These are phyloP conservation scores for Aspergillus olivimuriae DNA, from an alignment of 495 filamentous ascomycete species.

Conservation along the genomic window DNA sequence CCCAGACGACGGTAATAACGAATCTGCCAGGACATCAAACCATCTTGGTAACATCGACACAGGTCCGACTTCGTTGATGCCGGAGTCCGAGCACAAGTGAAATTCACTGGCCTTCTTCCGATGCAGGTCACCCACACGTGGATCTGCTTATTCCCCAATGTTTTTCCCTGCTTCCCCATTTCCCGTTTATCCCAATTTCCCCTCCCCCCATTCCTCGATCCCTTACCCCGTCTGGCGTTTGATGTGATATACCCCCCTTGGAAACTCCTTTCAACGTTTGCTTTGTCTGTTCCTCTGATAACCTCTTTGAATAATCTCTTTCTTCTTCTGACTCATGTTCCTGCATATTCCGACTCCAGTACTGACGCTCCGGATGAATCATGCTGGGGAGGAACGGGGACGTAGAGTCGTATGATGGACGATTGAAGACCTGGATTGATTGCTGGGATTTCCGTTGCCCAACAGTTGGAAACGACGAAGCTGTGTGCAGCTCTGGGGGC, in stretches of 20 bases:
- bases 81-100: slow-evolving; percentile 23
- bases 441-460: no score
- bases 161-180: no score
- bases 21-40: slow-evolving; percentile 14
- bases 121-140: no score
- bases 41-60: slow-evolving; percentile 23
- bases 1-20: slow-evolving; percentile 11
- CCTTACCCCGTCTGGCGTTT: slow-evolving; percentile 30
- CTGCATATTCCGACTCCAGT: no score
- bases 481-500: no score
- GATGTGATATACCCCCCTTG: slow-evolving; percentile 42
- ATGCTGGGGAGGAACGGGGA: no score
- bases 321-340: background rate
- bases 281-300: background rate
- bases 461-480: no score
- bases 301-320: background rate
- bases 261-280: slow-evolving; percentile 18
- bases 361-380: no score
- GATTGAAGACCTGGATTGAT: background rate
- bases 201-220: slow-evolving; percentile 6
- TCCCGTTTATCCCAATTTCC: slow-evolving; percentile 1
- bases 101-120: no score
- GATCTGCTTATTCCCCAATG: no score
- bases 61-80: slow-evolving; percentile 18
- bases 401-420: background rate